A percentile compares a stretch with the other conserved stretches of the same genome.
Evolutionary conservation across 805 yeast genomes (phyloP).

Genomic region (Candida nonsorbophila): DNA sequence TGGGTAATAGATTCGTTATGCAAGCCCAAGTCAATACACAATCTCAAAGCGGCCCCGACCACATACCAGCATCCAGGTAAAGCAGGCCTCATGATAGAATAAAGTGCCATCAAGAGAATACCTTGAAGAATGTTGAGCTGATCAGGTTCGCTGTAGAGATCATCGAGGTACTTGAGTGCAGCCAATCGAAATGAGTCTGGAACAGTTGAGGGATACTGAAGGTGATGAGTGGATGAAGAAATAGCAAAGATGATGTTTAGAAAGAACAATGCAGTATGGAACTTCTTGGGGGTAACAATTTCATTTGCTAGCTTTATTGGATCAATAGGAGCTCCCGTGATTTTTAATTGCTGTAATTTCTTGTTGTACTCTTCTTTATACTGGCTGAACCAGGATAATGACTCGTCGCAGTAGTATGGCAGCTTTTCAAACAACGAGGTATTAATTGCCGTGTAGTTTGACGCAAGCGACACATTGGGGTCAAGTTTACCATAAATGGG

Average conservation of each 20-base stretch:
- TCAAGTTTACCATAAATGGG: slow-evolving; percentile 77
- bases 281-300: slow-evolving; percentile 42
- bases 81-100: slow-evolving; percentile 83
- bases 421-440: slow-evolving; percentile 14
- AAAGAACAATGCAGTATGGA: slow-evolving; percentile 58
- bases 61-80: slow-evolving; percentile 93
- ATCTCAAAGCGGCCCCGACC: slow-evolving; percentile 71
- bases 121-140: slow-evolving; percentile 72
- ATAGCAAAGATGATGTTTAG: slow-evolving; percentile 76
- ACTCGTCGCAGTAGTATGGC: slow-evolving; percentile 13
- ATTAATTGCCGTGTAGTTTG: slow-evolving; percentile 47
- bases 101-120: slow-evolving; percentile 58
- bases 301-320: slow-evolving; percentile 27
- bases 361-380: slow-evolving; percentile 28
- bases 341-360: slow-evolving; percentile 3
- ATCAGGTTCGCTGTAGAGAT: slow-evolving; percentile 53
- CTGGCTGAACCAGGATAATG: slow-evolving; percentile 44
- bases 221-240: slow-evolving; percentile 67
- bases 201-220: slow-evolving; percentile 58
- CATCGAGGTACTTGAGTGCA: slow-evolving; percentile 55
- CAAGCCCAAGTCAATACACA: slow-evolving; percentile 79
- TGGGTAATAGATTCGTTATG: slow-evolving; percentile 55
- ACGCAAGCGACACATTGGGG: slow-evolving; percentile 49
- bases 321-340: slow-evolving; percentile 13
- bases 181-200: slow-evolving; percentile 68